phyloP scores from a whole-genome alignment of 2,329 filamentous ascomycete species.

The Tolypocladium nubicola region DNA sequence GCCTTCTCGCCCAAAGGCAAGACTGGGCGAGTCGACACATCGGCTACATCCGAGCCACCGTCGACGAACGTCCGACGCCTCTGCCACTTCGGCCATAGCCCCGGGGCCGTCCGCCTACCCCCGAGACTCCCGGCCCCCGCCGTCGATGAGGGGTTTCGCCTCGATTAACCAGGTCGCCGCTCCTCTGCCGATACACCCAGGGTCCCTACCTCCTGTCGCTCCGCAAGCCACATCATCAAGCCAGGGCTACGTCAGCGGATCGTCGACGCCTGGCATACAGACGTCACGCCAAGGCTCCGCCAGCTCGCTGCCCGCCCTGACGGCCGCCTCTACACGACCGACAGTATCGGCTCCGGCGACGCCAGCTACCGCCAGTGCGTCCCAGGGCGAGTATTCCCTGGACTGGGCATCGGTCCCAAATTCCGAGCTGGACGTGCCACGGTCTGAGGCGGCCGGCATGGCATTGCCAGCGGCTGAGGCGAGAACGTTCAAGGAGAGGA shows the following conservation, averaged over 20 bases:
- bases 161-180: slow-evolving; percentile 9
- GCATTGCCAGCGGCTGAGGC: neutral
- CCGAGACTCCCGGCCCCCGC: slow-evolving; percentile 16
- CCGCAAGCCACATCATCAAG: neutral
- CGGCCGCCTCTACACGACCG: slow-evolving; percentile 4
- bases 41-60: slow-evolving; percentile 16
- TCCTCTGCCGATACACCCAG: neutral
- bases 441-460: neutral
- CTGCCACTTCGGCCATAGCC: slow-evolving; percentile 9
- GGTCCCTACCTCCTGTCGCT: neutral
- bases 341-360: slow-evolving; percentile 7
- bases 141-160: slow-evolving; percentile 18
- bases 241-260: neutral
- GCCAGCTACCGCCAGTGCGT: slow-evolving; percentile 1
- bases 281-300: slow-evolving; percentile 11
- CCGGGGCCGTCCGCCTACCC: slow-evolving; percentile 3
- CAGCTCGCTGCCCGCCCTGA: slow-evolving; percentile 10
- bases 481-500: slow-evolving; percentile 9
- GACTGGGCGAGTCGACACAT: slow-evolving; percentile 6
- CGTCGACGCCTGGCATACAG: slow-evolving; percentile 1
- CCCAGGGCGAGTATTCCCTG: slow-evolving; percentile 4
- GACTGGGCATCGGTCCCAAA: slow-evolving; percentile 3
- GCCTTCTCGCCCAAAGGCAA: slow-evolving; percentile 6
- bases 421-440: neutral
- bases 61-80: slow-evolving; percentile 19